Evolutionary conservation across 75 land plant genomes (phyloP), one percentile per base, ranked within the genome.

Genomic region (Picea sitchensis): DNA sequence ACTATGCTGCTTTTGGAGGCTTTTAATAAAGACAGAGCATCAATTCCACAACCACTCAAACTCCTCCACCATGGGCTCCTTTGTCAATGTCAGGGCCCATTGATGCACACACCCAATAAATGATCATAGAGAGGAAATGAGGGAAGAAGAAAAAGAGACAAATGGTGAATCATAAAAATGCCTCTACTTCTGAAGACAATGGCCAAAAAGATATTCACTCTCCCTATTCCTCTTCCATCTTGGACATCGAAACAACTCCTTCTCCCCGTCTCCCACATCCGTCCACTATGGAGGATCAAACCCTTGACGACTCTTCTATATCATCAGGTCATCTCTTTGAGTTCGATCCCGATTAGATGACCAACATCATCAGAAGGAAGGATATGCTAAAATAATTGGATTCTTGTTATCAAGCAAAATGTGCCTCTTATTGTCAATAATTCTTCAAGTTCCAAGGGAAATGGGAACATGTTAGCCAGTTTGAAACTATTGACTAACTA

Each of bases 1-100:
- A 88, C 99, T 14, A 84, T 89, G 80, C 94, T 94, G 23, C 89
- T 97, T 72, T 78, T 97, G 47, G 99, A 97, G 83, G 99, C 99
- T 41, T 97, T 94, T 83, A 94, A 97, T 80, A 97, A 94, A 79
- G 99, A 97, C 61, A 86, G 95, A 77, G 98, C 98, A 56, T 88
- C 92, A 57, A 83, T 97, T 79, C 93, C 95, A 60, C 97, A 91
- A 71, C 99, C 94, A 11, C 81, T 90, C 86, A 84, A 77, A 88
- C 87, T 62, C 44, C 98, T 51, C 98, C 92, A 79, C 86, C 88
- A 18, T 77, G 89, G 77, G 99, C 96, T 31, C 87, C 95, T 9
- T 65, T 91, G 77, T 94, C 96, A 67, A 80, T 84, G 36, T 3
- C 73, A 17, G 47, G 31, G 21, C 91, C 95, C 73, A 92, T 92